Conservation (phyloP, 805 yeast species). For the Schwanniomyces yamadae region DNA sequence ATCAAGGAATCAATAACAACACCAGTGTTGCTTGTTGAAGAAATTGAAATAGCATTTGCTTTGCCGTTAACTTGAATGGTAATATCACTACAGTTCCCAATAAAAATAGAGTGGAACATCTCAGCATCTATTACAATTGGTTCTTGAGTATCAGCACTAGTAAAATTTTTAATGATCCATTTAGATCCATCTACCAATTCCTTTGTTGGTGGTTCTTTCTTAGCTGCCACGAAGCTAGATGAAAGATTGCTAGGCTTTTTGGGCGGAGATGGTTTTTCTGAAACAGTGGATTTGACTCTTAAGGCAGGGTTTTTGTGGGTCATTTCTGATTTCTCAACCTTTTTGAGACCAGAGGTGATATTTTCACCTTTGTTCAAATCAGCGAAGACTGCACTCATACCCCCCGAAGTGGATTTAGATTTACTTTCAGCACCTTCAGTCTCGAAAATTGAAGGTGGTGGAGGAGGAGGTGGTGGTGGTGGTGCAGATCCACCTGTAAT, state of each 20-base stretch:
- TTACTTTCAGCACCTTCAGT: conserved; percentile 13
- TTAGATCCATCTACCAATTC: conserved; percentile 79
- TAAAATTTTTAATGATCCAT: conserved; percentile 85
- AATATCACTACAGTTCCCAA: conserved; percentile 73
- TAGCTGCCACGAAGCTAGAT: conserved; percentile 45
- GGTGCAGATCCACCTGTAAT: conserved; percentile 46
- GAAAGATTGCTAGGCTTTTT: conserved; percentile 73
- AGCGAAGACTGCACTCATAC: conserved; percentile 88
- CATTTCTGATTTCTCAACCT: conserved; percentile 91
- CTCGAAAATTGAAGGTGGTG: conserved; percentile 70
- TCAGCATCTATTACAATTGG: conserved; percentile 72
- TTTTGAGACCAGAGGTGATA: conserved; percentile 82
- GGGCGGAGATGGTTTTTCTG: conserved; percentile 71
- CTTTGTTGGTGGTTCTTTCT: conserved; percentile 44
- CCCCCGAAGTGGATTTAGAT: conserved; percentile 34
- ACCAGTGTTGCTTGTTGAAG: conserved; percentile 69
- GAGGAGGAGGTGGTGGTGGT: conserved; percentile 92
- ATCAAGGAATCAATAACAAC: conserved; percentile 81
- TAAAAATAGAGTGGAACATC: conserved; percentile 84
- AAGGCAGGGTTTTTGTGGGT: conserved; percentile 88
- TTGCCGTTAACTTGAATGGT: conserved; percentile 87
- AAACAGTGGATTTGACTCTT: conserved; percentile 52
- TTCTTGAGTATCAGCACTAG: conserved; percentile 47
- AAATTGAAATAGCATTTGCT: conserved; percentile 81
- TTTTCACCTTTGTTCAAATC: conserved; percentile 82